These are phyloP conservation scores for Pharnaceum exiguum DNA, from an alignment of 148 eudicot genomes.

Conservation along the genomic window DNA sequence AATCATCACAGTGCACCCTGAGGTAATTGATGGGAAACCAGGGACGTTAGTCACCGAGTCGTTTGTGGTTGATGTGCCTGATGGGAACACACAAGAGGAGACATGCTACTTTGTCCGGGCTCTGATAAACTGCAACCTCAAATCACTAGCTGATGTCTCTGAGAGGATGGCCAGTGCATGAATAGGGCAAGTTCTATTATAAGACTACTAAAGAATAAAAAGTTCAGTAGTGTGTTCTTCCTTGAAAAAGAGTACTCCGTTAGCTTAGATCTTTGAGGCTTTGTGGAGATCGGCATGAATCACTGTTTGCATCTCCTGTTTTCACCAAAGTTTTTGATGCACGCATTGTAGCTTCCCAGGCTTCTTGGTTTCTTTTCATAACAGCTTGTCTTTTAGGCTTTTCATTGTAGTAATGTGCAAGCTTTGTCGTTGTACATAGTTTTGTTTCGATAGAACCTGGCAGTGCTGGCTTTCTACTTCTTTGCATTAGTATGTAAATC, in stretches of 20 bases:
- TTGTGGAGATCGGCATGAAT: slow-evolving; percentile 26
- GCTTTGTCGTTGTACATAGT: slow-evolving; percentile 8
- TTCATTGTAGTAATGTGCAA: background rate
- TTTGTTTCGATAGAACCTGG: slow-evolving; percentile 2
- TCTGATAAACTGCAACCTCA: slow-evolving; percentile 64
- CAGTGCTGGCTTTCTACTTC: background rate
- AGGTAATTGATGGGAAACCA: slow-evolving; percentile 43
- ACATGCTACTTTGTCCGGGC: slow-evolving; percentile 66
- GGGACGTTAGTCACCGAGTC: slow-evolving; percentile 69
- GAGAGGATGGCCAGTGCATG: slow-evolving; percentile 56
- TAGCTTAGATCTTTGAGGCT: slow-evolving; percentile 14
- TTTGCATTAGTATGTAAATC: no score
- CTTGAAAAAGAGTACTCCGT: background rate
- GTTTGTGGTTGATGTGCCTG: slow-evolving; percentile 66
- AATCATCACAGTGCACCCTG: slow-evolving; percentile 61
- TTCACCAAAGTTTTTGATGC: slow-evolving; percentile 8
- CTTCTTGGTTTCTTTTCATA: slow-evolving; percentile 9
- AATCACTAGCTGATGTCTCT: slow-evolving; percentile 62
- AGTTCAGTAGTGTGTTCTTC: background rate
- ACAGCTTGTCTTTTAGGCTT: slow-evolving; percentile 8
- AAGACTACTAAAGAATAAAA: background rate
- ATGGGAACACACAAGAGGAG: slow-evolving; percentile 66
- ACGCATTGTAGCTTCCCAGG: slow-evolving; percentile 31
- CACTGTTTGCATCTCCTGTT: slow-evolving; percentile 10
- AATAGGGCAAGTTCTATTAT: background rate